These are phyloP conservation scores for Saururus chinensis DNA, from an alignment of 164 flowering plant species.

Conservation along the genomic window DNA sequence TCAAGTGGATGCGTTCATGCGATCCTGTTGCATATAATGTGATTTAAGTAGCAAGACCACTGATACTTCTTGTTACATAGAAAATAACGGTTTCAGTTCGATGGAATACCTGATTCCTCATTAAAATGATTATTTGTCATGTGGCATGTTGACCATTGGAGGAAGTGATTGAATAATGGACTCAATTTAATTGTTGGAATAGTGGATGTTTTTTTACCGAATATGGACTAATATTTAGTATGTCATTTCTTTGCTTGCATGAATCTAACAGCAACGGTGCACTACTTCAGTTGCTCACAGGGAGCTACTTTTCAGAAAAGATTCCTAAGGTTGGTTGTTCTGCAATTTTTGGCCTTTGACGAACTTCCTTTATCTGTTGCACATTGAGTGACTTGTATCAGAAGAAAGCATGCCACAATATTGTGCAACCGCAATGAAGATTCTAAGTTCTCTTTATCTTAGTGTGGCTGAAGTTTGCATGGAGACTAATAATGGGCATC, in stretches of 20 bases:
- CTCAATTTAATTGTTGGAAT: too few species aligned
- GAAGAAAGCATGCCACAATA: background rate
- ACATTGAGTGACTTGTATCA: background rate
- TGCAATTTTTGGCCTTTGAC: background rate
- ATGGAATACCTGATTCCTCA: too few species aligned
- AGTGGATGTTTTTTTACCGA: too few species aligned
- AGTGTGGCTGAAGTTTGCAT: conserved; percentile 9
- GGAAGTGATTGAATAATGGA: too few species aligned
- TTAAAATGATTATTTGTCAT: too few species aligned
- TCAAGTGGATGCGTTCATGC: too few species aligned
- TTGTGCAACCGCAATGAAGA: conserved; percentile 13
- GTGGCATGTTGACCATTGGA: too few species aligned
- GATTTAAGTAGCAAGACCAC: too few species aligned
- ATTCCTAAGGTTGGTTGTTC: conserved; percentile 67
- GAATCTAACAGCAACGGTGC: conserved; percentile 71
- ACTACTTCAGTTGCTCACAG: conserved; percentile 70
- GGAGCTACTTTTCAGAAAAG: conserved; percentile 75
- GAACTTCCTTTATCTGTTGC: background rate
- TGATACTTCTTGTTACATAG: too few species aligned
- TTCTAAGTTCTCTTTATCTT: conserved; percentile 10
- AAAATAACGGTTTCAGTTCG: too few species aligned
- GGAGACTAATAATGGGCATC: conserved; percentile 28
- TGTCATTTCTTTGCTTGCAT: background rate
- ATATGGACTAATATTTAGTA: background rate
- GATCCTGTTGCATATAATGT: too few species aligned